Evolutionary conservation across 2,329 filamentous ascomycete genomes (phyloP), one percentile per base, ranked within the genome.

Genomic region (Hypoxylon rubiginosum): DNA sequence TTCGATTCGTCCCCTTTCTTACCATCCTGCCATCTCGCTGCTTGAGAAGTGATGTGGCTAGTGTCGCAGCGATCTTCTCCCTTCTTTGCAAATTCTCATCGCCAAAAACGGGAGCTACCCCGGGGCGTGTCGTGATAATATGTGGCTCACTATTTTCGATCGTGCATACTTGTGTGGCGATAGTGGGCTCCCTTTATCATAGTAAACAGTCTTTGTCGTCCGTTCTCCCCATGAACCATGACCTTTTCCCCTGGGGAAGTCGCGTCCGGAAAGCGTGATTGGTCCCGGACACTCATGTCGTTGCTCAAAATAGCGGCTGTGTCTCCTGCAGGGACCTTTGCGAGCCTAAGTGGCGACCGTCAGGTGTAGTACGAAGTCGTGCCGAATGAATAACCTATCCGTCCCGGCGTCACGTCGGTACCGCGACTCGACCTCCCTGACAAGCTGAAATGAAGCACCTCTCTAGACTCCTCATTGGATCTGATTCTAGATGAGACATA

Each of bases 31-130:
- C 24, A 53, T 7, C 57, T 48, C 30, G 11, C 46, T 57, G 57
- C 53, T 59, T 50, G 4, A 45, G n/a, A 43, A 17, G 36, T 62
- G 54, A 64, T 74, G 71, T 73, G 72, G 71, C 70, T 72, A 62
- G 67, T 69, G 59, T n/a, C 45, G 46, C 32, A 65, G 62, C 39
- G 64, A 64, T 65, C 58, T 48, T 43, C 53, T 51, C 5, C 17
- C 30, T 43, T 58, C 58, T 68, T 61, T 57, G 64, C 4, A n/a
- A n/a, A 67, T 64, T 30, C 4, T 46, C 41, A 54, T 58, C 17
- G 58, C 68, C 58, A 11, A 66, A 72, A 71, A 9, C 19, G 67
- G 72, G 43, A 73, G 59, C 61, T 61, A 72, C 72, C 71, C 72
- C 71, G n/a, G 67, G 72, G 71, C 58, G 72, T 73, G 70, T 50